Base-by-base conservation (phyloP, 176 grass and related monocot species). In the Phyllostachys edulis region DNA sequence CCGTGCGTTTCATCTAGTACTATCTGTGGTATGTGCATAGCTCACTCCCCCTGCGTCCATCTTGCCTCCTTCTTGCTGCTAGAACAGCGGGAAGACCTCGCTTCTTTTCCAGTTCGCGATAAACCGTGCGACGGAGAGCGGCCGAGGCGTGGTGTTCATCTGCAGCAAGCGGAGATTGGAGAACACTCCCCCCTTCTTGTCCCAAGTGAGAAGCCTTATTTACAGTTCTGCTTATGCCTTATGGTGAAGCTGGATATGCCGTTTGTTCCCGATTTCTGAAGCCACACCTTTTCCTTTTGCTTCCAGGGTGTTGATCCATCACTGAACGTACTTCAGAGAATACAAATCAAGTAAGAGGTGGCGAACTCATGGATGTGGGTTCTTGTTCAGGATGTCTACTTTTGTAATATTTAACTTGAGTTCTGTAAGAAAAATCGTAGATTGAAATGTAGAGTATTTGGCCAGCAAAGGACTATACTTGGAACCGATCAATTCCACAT, bases 61-160 rank as follows among this genome's bases (percentile, higher is more conserved):
- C 69, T 17, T 12, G 41, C 32, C 7, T 60, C 26, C 51, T 69
- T 17, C 50, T 64, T 75, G 23, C 41, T 68, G 70, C 54, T 63
- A 75, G 46, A 70, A 60, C 89, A 98, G 91, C 70, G 93, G 96
- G 41, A 98, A 98, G 79, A 95, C 91, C 46, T 98, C 91, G 64
- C 93, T 98, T 44, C 86, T 98, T 66, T 95, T 98, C 80, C 91
- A 95, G 83, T 98, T 94, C 78, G 87, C 93, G 17, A 91, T 93
- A 81, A 98, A 92, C 87, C 46, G 93, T 64, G 83, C 80, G 67
- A 57, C 9, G 73, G 85, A 93, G 83, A 92, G 85, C 34, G 80
- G 70, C 32, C 85, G 89, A 4, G 17, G 87, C n/a, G 93, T 92
- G 51, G 96, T 98, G 44, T 98, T 98, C 87, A 94, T 98, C 49